Percentiles rank a stretch among this genome's conserved stretches.
These are phyloP conservation scores for Adansonia grandidieri DNA, from an alignment of 441 rosid genomes.

Conservation along the genomic window DNA sequence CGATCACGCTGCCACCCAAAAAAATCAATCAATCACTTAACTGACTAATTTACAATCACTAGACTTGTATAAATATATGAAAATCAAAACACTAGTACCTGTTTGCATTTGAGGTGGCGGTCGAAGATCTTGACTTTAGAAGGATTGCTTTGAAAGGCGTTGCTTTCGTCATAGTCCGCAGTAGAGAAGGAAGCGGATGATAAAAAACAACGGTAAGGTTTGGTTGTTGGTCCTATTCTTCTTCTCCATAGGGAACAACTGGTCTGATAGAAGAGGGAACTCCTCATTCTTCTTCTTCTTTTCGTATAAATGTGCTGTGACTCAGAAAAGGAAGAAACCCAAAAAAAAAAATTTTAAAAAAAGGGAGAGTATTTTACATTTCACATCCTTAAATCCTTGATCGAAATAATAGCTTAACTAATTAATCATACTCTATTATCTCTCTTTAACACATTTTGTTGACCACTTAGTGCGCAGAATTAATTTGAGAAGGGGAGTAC, in stretches of 20 bases:
- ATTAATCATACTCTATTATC: not conserved
- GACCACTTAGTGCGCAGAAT: not conserved
- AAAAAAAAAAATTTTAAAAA: not conserved
- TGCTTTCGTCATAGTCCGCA: constrained; percentile 37
- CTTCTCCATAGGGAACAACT: constrained; percentile 32
- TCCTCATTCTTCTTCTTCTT: constrained; percentile 36
- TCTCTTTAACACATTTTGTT: not conserved
- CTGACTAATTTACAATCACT: not conserved
- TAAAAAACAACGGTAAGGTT: constrained; percentile 13
- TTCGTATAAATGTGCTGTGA: not conserved
- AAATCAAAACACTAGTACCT: constrained; percentile 38
- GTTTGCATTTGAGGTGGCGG: constrained; percentile 85
- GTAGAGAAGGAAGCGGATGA: constrained; percentile 49
- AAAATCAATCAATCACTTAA: constrained; percentile 5
- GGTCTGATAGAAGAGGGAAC: constrained; percentile 27
- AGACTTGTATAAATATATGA: not conserved
- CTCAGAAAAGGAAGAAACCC: not conserved
- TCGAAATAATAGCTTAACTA: not conserved
- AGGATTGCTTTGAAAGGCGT: constrained; percentile 39
- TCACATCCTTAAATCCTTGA: not conserved
- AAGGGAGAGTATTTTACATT: not conserved
- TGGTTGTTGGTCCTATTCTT: constrained; percentile 5
- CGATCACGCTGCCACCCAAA: constrained; percentile 77
- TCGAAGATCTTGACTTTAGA: constrained; percentile 79
- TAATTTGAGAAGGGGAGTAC: not conserved